These are phyloP conservation scores for Pseudozyma sp. DNA, from an alignment of 1,284 basidiomycete species.

Conservation along the genomic window DNA sequence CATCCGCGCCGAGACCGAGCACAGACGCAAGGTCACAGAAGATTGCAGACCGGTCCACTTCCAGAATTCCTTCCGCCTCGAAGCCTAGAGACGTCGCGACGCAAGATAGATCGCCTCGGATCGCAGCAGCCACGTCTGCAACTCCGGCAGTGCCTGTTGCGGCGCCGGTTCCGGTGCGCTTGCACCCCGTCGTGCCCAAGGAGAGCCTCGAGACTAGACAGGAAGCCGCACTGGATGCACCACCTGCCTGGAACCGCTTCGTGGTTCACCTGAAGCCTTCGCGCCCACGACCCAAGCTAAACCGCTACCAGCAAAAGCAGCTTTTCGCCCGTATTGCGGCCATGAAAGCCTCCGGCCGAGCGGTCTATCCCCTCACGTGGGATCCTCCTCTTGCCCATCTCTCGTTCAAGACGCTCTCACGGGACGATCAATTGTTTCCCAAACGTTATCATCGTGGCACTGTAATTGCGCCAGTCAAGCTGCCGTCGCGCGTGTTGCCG, in stretches of 20 bases:
- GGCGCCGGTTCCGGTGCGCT: conserved; percentile 18
- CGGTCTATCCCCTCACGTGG: conserved; percentile 57
- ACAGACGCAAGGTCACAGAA: conserved; percentile 5
- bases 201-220: conserved; percentile 46
- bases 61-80: conserved; percentile 3
- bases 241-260: conserved; percentile 60
- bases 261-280: conserved; percentile 41
- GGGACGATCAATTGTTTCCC: conserved; percentile 61
- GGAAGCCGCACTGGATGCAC: conserved; percentile 46
- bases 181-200: conserved; percentile 31
- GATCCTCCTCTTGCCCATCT: conserved; percentile 53
- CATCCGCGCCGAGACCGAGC: not conserved
- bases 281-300: conserved; percentile 28
- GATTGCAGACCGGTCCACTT: conserved; percentile 7
- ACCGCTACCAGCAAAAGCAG: conserved; percentile 44
- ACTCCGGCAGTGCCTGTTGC: conserved; percentile 9
- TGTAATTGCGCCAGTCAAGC: conserved; percentile 51
- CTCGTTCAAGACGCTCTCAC: conserved; percentile 53
- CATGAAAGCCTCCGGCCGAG: conserved; percentile 33
- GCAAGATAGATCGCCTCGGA: conserved; percentile 11
- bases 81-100: conserved; percentile 9
- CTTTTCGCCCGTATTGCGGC: conserved; percentile 32
- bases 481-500: conserved; percentile 44
- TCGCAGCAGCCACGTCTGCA: not conserved
- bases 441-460: conserved; percentile 57